These are phyloP conservation scores for Prunus campanulata DNA, from an alignment of 306 rosid species.

Conservation along the genomic window DNA sequence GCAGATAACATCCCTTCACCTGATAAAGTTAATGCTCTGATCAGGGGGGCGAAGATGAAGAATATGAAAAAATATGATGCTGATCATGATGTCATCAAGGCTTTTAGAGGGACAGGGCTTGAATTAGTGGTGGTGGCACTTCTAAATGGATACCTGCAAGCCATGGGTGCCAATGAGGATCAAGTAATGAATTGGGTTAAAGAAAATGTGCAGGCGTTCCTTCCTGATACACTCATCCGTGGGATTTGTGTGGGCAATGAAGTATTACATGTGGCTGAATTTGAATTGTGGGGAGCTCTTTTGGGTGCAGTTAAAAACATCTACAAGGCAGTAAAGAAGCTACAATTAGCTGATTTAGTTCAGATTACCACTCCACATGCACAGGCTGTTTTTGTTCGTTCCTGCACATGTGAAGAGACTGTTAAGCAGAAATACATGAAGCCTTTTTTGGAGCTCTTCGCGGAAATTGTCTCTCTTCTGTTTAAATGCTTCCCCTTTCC, in stretches of 20 bases:
- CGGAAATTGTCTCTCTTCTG: slow-evolving; percentile 79
- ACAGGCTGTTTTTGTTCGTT: slow-evolving; percentile 61
- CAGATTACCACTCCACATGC: slow-evolving; percentile 77
- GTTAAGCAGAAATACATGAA: slow-evolving; percentile 74
- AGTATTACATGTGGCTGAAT: slow-evolving; percentile 66
- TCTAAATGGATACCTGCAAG: slow-evolving; percentile 58
- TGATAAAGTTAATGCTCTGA: slow-evolving; percentile 74
- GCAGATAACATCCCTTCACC: slow-evolving; percentile 89
- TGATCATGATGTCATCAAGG: slow-evolving; percentile 74
- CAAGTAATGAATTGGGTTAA: slow-evolving; percentile 83
- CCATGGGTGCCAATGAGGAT: slow-evolving; percentile 68
- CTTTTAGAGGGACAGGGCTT: slow-evolving; percentile 80
- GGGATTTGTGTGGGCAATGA: slow-evolving; percentile 93
- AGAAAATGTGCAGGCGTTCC: slow-evolving; percentile 81
- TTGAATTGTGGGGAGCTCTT: slow-evolving; percentile 50
- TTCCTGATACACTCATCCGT: slow-evolving; percentile 65
- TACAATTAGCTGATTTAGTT: slow-evolving; percentile 45
- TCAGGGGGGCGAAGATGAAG: slow-evolving; percentile 76
- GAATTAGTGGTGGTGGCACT: slow-evolving; percentile 65
- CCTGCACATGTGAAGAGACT: slow-evolving; percentile 58
- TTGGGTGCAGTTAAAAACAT: slow-evolving; percentile 83
- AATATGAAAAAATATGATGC: slow-evolving; percentile 77
- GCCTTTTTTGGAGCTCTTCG: slow-evolving; percentile 73
- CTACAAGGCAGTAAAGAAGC: slow-evolving; percentile 60
- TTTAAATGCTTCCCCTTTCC: slow-evolving; percentile 80